A percentile compares a stretch with the other conserved stretches of the same genome.
phyloP scores from a whole-genome alignment of 2,329 filamentous ascomycete species.

The Ophiostoma quercus region DNA sequence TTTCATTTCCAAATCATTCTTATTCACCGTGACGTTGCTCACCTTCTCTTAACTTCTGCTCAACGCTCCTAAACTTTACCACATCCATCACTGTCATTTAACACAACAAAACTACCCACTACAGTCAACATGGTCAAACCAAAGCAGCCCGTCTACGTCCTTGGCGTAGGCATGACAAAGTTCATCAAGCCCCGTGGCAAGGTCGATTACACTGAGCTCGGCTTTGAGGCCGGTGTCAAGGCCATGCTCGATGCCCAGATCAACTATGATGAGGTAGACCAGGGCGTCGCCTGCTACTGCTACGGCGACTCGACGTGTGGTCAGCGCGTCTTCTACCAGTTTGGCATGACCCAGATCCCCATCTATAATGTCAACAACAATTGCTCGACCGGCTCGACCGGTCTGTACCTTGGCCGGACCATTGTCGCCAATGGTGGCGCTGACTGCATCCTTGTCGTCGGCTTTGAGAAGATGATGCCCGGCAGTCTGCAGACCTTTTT shows the following conservation, averaged over 20 bases:
- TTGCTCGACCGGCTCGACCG: constrained; percentile 92
- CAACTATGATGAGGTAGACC: constrained; percentile 93
- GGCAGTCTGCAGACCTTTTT: constrained; percentile 81
- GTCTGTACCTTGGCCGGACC: constrained; percentile 75
- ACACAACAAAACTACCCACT: not conserved
- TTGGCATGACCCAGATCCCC: constrained; percentile 93
- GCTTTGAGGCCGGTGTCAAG: constrained; percentile 87
- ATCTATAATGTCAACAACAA: constrained; percentile 99
- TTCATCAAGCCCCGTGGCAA: constrained; percentile 96
- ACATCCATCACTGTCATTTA: not conserved
- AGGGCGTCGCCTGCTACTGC: constrained; percentile 95
- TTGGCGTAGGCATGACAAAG: constrained; percentile 98
- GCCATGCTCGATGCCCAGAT: constrained; percentile 81
- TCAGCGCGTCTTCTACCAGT: constrained; percentile 97
- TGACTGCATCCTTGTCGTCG: constrained; percentile 84
- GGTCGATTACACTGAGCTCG: constrained; percentile 90
- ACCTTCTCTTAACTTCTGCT: not conserved
- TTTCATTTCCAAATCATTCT: not conserved
- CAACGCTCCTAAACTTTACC: not conserved
- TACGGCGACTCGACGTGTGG: constrained; percentile 94
- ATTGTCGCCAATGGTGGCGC: constrained; percentile 74
- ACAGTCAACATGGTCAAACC: constrained; percentile 45
- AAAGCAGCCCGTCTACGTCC: constrained; percentile 67
- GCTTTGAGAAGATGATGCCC: constrained; percentile 97
- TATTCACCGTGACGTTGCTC: not conserved